Evolutionary conservation across 371 early-diverging fungal genomes (phyloP).

Genomic region (Circinella umbellata): DNA sequence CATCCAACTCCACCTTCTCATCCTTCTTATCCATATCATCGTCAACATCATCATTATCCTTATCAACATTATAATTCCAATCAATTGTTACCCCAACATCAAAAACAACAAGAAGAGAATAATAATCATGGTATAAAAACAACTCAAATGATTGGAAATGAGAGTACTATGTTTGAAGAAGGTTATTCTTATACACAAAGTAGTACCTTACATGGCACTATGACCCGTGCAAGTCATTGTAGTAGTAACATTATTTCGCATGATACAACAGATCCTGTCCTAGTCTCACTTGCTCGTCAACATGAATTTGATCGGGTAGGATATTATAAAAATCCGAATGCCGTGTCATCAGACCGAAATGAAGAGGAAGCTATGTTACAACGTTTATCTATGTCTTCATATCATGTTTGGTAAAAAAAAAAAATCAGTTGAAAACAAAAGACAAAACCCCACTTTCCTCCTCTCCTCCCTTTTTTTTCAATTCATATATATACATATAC

Average conservation of each 20-base stretch:
- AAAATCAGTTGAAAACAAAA: not conserved
- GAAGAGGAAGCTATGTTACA: slow-evolving; percentile 15
- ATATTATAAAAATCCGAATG: slow-evolving; percentile 26
- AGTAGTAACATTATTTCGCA: not conserved
- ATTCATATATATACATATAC: not conserved
- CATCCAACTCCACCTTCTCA: slow-evolving; percentile 11
- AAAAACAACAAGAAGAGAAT: not conserved
- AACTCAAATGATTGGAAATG: no score
- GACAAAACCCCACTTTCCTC: not conserved
- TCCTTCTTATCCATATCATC: slow-evolving; percentile 1
- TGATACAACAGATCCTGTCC: slow-evolving; percentile 25
- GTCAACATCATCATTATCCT: slow-evolving; percentile 6
- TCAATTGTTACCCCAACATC: not conserved
- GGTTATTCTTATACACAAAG: slow-evolving; percentile 17
- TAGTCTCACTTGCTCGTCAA: slow-evolving; percentile 33
- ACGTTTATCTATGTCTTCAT: slow-evolving; percentile 11
- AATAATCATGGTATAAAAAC: no score
- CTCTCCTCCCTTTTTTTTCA: not conserved
- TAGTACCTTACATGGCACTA: slow-evolving; percentile 8
- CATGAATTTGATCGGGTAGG: slow-evolving; percentile 31
- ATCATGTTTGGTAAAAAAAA: slow-evolving; percentile 12
- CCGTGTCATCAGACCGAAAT: slow-evolving; percentile 2
- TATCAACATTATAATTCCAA: slow-evolving; percentile 1
- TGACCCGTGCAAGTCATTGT: slow-evolving; percentile 10
- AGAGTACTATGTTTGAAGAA: slow-evolving; percentile 22